Base-by-base conservation (phyloP, 257 asterid genomes). In the Sherardia arvensis region DNA sequence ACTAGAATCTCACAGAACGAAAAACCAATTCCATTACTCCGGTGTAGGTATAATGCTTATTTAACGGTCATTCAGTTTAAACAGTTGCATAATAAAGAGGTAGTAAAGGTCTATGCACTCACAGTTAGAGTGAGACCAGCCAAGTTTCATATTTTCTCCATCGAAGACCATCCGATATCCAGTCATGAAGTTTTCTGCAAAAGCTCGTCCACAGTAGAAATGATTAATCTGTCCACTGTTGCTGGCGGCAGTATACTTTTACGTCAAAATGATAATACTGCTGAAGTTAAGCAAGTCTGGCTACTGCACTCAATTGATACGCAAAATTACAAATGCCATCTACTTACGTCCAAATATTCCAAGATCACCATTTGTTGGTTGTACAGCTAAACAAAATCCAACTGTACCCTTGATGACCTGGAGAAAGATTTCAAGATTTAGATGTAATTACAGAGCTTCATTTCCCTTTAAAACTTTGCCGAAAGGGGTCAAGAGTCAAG, bases 281-380 rank as follows among this genome's bases (percentile, higher is more conserved):
- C 47, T 5, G 2, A 58, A n/a, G 27, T 17, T 59, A 30, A 29
- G 14, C 25, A 18, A 58, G 62, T 7, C 47, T 30, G 26, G 63
- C 18, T 32, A 21, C 18, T 18, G 27, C 11, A 21, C 18, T 6
- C 26, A 40, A 11, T 1, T 15, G 49, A 43, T 22, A 12, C 15
- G 54, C 25, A 17, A 49, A 12, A 49, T 15, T 49, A 11, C 15
- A 38, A 28, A 4, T 22, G 55, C 22, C 29, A 25, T 32, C 59
- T 60, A 68, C 95, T 89, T 85, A 90, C 97, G 97, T 81, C 97
- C 95, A 69, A 87, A 74, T 62, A 89, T 87, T 64, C 95, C 97
- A 25, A 85, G 70, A 68, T 71, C 77, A 40, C 62, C 80, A 33
- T 78, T 83, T 27, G 80, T 55, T 28, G 84, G 78, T 74, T 90